These are phyloP conservation scores for Serendipita sp. DNA, from an alignment of 768 basidiomycete genomes.

Conservation along the genomic window DNA sequence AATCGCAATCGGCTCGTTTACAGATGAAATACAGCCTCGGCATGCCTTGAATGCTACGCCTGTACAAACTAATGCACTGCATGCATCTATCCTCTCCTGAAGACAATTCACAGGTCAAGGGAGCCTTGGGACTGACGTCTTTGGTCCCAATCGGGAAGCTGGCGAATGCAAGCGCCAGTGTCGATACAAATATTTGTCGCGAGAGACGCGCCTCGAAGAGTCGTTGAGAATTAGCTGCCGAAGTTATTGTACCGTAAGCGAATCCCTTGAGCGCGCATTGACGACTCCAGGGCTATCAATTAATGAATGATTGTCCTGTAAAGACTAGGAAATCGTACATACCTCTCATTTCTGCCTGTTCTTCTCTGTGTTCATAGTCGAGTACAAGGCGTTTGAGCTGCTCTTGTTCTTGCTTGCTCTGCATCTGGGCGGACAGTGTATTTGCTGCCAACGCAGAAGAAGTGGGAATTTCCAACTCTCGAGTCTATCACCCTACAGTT, in stretches of 20 bases:
- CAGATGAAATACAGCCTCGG: too few relatives aligned
- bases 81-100: too few relatives aligned
- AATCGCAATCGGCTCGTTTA: too few relatives aligned
- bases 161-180: too few relatives aligned
- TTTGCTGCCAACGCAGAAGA: slow-evolving; percentile 80
- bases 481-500: slow-evolving; percentile 33
- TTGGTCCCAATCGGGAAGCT: too few relatives aligned
- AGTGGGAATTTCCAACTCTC: slow-evolving; percentile 78
- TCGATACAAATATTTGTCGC: too few relatives aligned
- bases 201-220: too few relatives aligned
- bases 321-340: not conserved
- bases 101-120: too few relatives aligned
- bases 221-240: too few relatives aligned
- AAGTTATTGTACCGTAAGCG: not conserved
- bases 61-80: too few relatives aligned
- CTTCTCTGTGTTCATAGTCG: slow-evolving; percentile 79
- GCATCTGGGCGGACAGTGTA: slow-evolving; percentile 78
- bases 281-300: not conserved
- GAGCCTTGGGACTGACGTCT: too few relatives aligned
- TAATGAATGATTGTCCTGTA: not conserved
- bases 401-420: slow-evolving; percentile 92
- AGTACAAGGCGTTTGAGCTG: slow-evolving; percentile 91
- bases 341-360: slow-evolving; percentile 22
- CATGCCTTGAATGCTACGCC: too few relatives aligned
- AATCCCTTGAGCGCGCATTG: not conserved